phyloP scores from a whole-genome alignment of 495 filamentous ascomycete species.

The Neurospora sp. region DNA sequence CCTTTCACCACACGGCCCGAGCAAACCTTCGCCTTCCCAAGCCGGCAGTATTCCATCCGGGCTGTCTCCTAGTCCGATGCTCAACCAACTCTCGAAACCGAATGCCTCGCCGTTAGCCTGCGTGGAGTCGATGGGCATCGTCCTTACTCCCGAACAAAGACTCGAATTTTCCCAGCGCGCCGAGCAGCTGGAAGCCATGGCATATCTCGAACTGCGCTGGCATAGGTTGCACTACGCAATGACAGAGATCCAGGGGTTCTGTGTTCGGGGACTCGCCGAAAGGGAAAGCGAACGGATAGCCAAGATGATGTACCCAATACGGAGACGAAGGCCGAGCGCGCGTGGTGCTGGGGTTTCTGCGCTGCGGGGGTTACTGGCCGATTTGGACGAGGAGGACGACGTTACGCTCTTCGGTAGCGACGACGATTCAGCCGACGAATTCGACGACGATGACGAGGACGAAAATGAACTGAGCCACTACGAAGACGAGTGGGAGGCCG shows the following conservation, averaged over 20 bases:
- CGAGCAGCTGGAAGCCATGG: background rate
- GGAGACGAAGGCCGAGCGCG: background rate
- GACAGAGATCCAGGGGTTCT: background rate
- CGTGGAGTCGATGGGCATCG: background rate
- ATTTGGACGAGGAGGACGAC: background rate
- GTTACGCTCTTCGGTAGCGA: background rate
- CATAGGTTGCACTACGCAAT: background rate
- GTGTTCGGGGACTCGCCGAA: background rate
- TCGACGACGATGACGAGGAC: background rate
- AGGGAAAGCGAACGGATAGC: background rate
- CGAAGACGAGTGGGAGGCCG: background rate
- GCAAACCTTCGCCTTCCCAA: background rate
- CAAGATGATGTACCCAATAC: background rate
- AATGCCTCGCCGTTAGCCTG: background rate
- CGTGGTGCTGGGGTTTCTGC: background rate
- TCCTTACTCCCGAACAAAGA: background rate
- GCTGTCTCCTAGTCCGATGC: background rate
- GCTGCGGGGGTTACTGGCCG: background rate
- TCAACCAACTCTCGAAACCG: background rate
- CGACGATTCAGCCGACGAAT: background rate
- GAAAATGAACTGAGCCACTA: background rate
- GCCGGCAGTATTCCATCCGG: background rate
- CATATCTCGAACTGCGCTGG: background rate
- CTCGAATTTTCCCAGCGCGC: background rate
- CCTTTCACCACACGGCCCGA: background rate